A percentile compares a stretch with the other conserved stretches of the same genome.
These are phyloP conservation scores for Erythrobasidium yunnanense DNA, from an alignment of 768 basidiomycete species.

Conservation along the genomic window DNA sequence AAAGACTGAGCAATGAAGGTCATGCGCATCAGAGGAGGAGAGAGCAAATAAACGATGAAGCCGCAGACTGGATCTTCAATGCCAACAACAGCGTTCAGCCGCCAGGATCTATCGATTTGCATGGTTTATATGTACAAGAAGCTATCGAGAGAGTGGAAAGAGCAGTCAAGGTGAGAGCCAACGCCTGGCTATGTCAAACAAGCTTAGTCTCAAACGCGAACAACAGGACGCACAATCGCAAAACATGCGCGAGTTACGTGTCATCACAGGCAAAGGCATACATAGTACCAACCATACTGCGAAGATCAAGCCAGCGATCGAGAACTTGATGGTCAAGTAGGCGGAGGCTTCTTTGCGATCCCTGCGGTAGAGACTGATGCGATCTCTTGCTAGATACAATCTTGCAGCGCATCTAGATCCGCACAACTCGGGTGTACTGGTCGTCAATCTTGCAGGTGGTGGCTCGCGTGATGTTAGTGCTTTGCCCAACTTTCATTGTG, in stretches of 20 bases:
- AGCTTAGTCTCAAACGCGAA: not conserved
- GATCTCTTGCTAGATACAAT: conserved; percentile 50
- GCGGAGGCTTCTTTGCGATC: conserved; percentile 37
- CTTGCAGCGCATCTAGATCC: conserved; percentile 67
- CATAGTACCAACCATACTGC: conserved; percentile 66
- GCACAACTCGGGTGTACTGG: conserved; percentile 67
- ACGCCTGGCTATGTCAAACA: not conserved
- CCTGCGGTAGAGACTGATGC: not conserved
- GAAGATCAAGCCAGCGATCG: conserved; percentile 85
- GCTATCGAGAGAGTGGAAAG: conserved; percentile 63
- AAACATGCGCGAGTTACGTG: conserved; percentile 55
- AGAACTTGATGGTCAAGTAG: conserved; percentile 63
- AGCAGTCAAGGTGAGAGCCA: conserved; percentile 46
- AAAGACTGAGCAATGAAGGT: conserved; percentile 68
- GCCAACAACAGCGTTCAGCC: conserved; percentile 75
- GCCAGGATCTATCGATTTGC: conserved; percentile 71
- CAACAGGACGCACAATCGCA: conserved; percentile 51
- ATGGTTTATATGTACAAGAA: conserved; percentile 88
- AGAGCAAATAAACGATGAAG: conserved; percentile 66
- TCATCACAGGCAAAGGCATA: conserved; percentile 78
- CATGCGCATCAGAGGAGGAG: conserved; percentile 67
- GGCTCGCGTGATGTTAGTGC: conserved; percentile 23
- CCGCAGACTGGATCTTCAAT: conserved; percentile 75
- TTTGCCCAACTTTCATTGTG: not conserved
- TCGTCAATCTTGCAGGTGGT: conserved; percentile 56